Evolutionary conservation across 306 rosid genomes (phyloP), one percentile per base, ranked within the genome.

Genomic region (Pterocarpus macrocarpus): DNA sequence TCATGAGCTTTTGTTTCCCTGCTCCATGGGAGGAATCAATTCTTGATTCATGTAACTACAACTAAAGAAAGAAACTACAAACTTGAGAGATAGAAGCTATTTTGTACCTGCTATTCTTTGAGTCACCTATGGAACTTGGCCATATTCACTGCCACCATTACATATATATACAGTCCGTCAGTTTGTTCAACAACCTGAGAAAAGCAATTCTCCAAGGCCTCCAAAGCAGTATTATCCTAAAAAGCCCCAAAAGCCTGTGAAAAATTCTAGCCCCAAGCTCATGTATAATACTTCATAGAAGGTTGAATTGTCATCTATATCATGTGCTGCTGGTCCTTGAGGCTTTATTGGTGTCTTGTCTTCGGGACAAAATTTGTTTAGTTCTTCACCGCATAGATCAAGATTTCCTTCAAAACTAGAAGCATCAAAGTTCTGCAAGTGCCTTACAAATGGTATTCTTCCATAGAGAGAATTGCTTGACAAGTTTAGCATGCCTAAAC

Each of bases 391-490:
- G 50, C 83, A 84, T 9, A 84, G 82, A 49, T 49, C 39, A 7
- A 12, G 2, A 75, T 82, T 82, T 16, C 71, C 81, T 66, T 74
- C 85, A 83, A 49, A 83, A 15, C 57, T 4, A 13, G 76, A 78
- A 12, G 58, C 66, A 9, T 15, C 66, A 64, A 64, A 66, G 8
- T 58, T 83, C 16, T 83, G 10, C 1, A 83, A 4, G 0, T 83
- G 83, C 22, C 59, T 17, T 15, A 63, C 86, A 1, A 2, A 0
- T 3, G 83, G 86, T 1, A 83, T 78, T 73, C 68, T 65, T 34
- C 80, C 80, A 5, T 0, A 34, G 2, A 78, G 83, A 15, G 0
- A 1, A 13, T 83, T 83, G 71, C 64, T 1, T 34, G 83, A 77
- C 30, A 82, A 34, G 55, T 77, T 59, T 43, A 82, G 11, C 8